Base-by-base conservation (phyloP, 2,329 filamentous ascomycete genomes). In the Epichloe brachyelytri region DNA sequence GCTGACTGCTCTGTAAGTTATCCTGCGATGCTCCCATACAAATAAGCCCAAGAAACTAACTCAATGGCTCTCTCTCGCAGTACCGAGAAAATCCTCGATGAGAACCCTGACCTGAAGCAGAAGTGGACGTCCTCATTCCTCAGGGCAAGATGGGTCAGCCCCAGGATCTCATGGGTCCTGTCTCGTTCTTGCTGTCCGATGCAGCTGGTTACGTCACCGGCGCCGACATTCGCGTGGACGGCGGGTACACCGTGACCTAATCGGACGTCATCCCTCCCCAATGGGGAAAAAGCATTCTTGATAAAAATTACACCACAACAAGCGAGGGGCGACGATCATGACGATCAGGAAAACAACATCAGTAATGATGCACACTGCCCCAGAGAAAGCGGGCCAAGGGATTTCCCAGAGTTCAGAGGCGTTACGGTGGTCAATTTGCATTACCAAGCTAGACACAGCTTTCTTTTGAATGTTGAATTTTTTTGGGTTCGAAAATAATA, bases 61-160 rank as follows among this genome's bases (percentile, higher is more conserved):
- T 48, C 10, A 17, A 10, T 30, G 30, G 4, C 15, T 40, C 3
- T 40, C 3, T 39, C 43, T 15, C 38, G 56, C 37, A 94, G 87
- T 49, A 96, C 89, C 41, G 82, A 89, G 72, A 95, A 95, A 74
- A 96, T 97, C 59, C 79, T 97, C 26, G 86, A 93, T 56, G 88
- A 95, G 54, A 94, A 95, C 68, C 89, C 90, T 19, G 88, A 93
- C 50, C 80, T 97, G 39, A 86, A 89, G 68, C 77, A 83, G 63
- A 84, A 93, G 68, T 97, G 91, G 91, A 94, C 83, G 14, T 90
- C 86, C 76, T 95, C 50, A 97, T 96, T 55, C 93, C 93, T 0
- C 83, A 88, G 63, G 91, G 89, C 52, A 91, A 91, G 71, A 95
- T 97, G 88, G 91, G 91, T 26, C 78, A 82, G 48, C 91, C 91